A percentile compares a stretch with the other conserved stretches of the same genome.
Conservation (phyloP, 2,329 filamentous ascomycete genomes). For the Berkeleyomyces basicola region DNA sequence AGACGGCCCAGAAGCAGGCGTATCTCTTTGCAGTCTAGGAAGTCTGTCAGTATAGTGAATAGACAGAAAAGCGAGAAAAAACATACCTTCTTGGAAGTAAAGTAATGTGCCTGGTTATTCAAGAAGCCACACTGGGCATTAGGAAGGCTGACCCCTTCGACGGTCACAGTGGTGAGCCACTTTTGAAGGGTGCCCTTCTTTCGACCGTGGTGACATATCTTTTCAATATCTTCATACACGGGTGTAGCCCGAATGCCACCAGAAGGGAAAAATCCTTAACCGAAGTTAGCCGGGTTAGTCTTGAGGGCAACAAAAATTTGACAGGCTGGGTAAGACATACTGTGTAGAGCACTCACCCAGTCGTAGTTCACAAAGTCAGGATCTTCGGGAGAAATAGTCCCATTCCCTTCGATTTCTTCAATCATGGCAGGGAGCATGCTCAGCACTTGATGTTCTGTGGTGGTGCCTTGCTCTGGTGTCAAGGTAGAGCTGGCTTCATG, state of each 20-base stretch:
- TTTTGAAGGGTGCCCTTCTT: background rate
- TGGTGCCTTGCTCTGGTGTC: background rate
- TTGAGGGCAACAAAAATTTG: background rate
- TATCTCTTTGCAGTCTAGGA: constrained; percentile 32
- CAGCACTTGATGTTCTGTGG: background rate
- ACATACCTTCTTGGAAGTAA: constrained; percentile 30
- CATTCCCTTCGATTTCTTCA: background rate
- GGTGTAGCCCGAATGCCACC: background rate
- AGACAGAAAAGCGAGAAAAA: background rate
- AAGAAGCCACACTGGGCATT: constrained; percentile 22
- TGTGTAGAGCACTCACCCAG: constrained; percentile 5
- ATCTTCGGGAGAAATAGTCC: background rate
- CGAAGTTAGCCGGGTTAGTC: background rate
- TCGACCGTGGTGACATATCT: background rate
- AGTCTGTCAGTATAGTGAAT: background rate
- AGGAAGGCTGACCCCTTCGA: constrained; percentile 15
- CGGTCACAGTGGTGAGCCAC: background rate
- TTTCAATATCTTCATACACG: background rate
- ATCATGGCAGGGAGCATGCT: background rate
- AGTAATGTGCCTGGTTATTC: constrained; percentile 21
- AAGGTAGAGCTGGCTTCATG: background rate
- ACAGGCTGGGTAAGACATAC: background rate
- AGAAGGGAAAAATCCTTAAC: background rate
- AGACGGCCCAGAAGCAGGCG: constrained; percentile 31
- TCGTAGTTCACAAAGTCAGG: background rate